These are phyloP conservation scores for Eucalyptus decipiens DNA, from an alignment of 345 rosid species.

Conservation along the genomic window DNA sequence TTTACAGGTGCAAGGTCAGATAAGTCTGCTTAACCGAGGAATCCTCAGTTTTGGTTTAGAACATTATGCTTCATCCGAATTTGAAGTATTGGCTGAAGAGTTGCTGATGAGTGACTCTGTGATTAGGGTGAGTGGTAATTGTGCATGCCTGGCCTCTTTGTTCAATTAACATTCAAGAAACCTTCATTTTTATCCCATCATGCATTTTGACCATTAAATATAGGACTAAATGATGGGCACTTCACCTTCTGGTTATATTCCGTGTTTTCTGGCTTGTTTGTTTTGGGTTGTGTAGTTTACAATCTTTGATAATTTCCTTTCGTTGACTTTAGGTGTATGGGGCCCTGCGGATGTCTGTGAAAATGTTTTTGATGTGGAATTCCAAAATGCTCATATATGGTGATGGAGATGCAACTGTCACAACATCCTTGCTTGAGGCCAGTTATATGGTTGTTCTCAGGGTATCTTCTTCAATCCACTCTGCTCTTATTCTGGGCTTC, in stretches of 20 bases:
- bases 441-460: conserved; percentile 88
- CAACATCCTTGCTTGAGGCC: conserved; percentile 86
- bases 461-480: conserved; percentile 24
- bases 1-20: conserved; percentile 90
- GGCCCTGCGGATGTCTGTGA: conserved; percentile 92
- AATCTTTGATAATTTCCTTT: background rate
- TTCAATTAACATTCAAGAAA: background rate
- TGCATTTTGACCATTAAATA: background rate
- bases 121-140: conserved; percentile 44
- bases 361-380: conserved; percentile 96
- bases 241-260: background rate
- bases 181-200: background rate
- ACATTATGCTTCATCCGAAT: conserved; percentile 88
- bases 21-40: conserved; percentile 65
- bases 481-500: background rate
- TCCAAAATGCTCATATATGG: conserved; percentile 86
- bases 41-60: conserved; percentile 85
- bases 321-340: conserved; percentile 62
- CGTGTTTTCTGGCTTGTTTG: background rate
- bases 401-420: conserved; percentile 68
- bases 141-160: background rate
- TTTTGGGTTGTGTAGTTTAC: background rate
- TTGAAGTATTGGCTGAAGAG: conserved; percentile 95
- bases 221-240: background rate
- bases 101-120: conserved; percentile 92